Percentiles rank a stretch among this genome's conserved stretches.
Evolutionary conservation across 768 basidiomycete genomes (phyloP).

Genomic region (Russula vinacea): DNA sequence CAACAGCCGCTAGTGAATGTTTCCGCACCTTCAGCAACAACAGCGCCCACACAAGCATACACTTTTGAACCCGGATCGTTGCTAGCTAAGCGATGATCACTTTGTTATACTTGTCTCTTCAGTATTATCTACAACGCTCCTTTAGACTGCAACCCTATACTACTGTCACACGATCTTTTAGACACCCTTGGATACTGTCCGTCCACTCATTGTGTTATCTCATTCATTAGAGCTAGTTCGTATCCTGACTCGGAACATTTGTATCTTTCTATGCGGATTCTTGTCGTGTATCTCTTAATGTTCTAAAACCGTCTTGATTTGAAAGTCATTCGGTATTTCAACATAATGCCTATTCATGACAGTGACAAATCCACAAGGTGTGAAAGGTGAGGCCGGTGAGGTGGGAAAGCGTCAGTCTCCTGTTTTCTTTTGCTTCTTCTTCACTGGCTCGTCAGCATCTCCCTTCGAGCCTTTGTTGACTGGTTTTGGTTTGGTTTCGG

Average conservation of each 20-base stretch:
- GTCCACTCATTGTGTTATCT: constrained; percentile 15
- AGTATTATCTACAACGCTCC: constrained; percentile 11
- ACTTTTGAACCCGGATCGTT: constrained; percentile 77
- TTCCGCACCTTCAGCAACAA: constrained; percentile 41
- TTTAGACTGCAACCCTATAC: not conserved
- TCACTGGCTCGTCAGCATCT: constrained; percentile 53
- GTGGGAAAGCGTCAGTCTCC: constrained; percentile 36
- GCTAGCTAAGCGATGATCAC: constrained; percentile 49
- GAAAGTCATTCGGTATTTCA: constrained; percentile 1
- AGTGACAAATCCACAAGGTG: constrained; percentile 4
- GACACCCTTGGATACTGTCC: not conserved
- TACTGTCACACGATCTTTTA: not conserved
- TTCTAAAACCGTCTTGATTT: constrained; percentile 13
- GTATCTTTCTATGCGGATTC: constrained; percentile 19
- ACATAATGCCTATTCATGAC: not conserved
- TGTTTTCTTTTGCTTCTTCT: constrained; percentile 71
- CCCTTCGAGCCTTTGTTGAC: constrained; percentile 42
- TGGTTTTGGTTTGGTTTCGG: constrained; percentile 46
- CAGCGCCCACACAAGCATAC: constrained; percentile 38
- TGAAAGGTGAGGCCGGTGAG: too few relatives aligned
- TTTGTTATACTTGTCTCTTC: not conserved
- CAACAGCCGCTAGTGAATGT: constrained; percentile 49
- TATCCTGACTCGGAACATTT: not conserved
- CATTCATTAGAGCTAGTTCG: constrained; percentile 10
- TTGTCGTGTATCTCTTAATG: constrained; percentile 18